A percentile compares a stretch with the other conserved stretches of the same genome.
phyloP scores from a whole-genome alignment of 345 rosid species.

The Physaria fendleri region DNA sequence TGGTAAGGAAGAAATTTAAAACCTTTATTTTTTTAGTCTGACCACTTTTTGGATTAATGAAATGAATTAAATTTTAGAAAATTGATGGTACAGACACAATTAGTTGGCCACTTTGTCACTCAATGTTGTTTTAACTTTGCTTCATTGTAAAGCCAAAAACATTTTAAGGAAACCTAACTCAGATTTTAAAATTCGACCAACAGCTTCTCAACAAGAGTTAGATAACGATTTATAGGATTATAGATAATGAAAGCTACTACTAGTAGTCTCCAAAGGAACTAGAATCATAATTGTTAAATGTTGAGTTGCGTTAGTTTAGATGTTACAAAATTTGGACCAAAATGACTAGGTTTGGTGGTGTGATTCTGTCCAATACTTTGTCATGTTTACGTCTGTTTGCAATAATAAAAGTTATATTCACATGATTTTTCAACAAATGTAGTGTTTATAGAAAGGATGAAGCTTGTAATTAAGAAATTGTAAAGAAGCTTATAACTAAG shows the following conservation, averaged over 20 bases:
- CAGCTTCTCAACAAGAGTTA: conserved; percentile 1
- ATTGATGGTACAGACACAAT: conserved; percentile 26
- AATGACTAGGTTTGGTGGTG: conserved; percentile 20
- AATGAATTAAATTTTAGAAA: neutral
- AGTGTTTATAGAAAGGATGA: too few species aligned
- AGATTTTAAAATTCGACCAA: neutral
- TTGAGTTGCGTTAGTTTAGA: neutral
- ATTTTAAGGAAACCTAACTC: conserved; percentile 4
- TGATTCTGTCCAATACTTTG: neutral
- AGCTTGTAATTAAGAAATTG: too few species aligned
- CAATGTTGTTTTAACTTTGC: conserved; percentile 30
- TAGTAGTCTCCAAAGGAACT: neutral
- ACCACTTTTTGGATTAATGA: conserved; percentile 24
- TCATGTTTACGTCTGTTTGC: conserved; percentile 13
- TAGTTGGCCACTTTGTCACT: conserved; percentile 55
- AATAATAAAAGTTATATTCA: too few species aligned
- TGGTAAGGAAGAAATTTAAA: conserved; percentile 2
- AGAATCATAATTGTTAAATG: neutral
- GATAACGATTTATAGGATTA: neutral
- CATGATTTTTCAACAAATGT: too few species aligned
- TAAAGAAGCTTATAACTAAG: too few species aligned
- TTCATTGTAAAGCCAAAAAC: conserved; percentile 29
- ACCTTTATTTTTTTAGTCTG: conserved; percentile 10
- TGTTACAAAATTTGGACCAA: conserved; percentile 4
- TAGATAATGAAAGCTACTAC: conserved; percentile 7